Percentiles rank a stretch among this genome's conserved stretches.
phyloP scores from a whole-genome alignment of 2,329 filamentous ascomycete species.

The Curvularia spicifera region DNA sequence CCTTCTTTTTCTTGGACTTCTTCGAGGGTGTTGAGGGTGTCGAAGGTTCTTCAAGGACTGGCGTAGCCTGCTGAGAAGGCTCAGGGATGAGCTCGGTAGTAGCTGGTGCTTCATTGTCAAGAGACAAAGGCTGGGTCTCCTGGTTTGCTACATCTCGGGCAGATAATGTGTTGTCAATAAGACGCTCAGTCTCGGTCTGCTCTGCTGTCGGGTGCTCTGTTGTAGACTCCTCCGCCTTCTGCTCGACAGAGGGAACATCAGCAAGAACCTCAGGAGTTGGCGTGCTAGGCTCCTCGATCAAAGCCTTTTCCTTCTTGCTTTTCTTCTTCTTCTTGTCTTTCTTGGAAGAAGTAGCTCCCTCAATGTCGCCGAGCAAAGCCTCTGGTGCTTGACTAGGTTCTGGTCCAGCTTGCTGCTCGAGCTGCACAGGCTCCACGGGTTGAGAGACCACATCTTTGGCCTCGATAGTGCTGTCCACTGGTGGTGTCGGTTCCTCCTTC shows the following conservation, averaged over 20 bases:
- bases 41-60: conserved; percentile 6
- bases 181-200: neutral
- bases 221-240: conserved; percentile 3
- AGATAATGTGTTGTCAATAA: neutral
- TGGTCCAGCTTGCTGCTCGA: neutral
- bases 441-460: neutral
- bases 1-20: conserved; percentile 52
- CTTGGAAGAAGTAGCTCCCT: conserved; percentile 18
- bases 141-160: conserved; percentile 6
- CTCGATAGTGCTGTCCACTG: neutral
- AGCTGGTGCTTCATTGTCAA: neutral
- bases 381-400: neutral
- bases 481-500: neutral
- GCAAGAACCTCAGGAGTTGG: conserved; percentile 13
- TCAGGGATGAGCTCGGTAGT: conserved; percentile 9
- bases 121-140: neutral
- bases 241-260: conserved; percentile 2
- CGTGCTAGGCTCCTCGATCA: conserved; percentile 23
- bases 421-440: neutral
- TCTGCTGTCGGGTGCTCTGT: neutral
- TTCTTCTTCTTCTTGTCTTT: conserved; percentile 36
- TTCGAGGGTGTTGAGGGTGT: conserved; percentile 40
- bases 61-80: neutral
- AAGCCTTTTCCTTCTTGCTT: conserved; percentile 28
- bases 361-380: neutral